These are phyloP conservation scores for Ascomycota sp. DNA, from an alignment of 2,329 filamentous ascomycete species.

Conservation along the genomic window DNA sequence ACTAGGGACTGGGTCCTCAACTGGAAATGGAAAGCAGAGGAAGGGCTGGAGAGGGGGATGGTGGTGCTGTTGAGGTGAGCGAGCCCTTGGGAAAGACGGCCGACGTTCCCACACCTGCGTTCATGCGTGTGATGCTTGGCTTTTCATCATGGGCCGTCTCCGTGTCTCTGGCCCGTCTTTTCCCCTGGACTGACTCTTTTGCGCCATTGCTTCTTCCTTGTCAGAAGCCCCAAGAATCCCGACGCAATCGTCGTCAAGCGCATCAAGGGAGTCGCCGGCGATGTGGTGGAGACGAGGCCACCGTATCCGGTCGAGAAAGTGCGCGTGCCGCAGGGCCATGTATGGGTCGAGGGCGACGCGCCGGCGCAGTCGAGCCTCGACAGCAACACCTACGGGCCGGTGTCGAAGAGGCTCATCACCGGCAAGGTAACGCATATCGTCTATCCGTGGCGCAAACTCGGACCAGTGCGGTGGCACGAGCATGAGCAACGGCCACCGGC, in stretches of 20 bases:
- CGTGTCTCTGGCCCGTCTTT: too few relatives aligned
- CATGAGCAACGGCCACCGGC: conserved; percentile 15
- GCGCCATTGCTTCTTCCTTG: not conserved
- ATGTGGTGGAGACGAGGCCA: conserved; percentile 45
- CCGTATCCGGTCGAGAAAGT: conserved; percentile 36
- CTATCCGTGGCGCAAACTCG: conserved; percentile 42
- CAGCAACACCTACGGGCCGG: conserved; percentile 79
- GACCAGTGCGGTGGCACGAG: conserved; percentile 37
- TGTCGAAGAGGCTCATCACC: conserved; percentile 53
- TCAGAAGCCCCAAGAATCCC: conserved; percentile 50
- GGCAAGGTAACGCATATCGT: conserved; percentile 56
- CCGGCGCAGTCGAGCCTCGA: conserved; percentile 50
- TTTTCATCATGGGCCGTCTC: too few relatives aligned
- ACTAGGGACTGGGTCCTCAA: conserved; percentile 35
- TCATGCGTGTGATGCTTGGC: too few relatives aligned
- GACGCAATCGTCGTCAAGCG: conserved; percentile 59
- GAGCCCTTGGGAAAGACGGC: not conserved
- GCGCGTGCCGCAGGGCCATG: conserved; percentile 59
- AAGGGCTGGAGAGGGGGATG: conserved; percentile 48
- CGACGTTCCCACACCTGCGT: too few relatives aligned
- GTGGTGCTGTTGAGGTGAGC: conserved; percentile 46
- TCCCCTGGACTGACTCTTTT: not conserved
- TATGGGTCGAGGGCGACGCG: conserved; percentile 92
- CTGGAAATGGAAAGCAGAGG: conserved; percentile 35
- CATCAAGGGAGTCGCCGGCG: conserved; percentile 62